Evolutionary conservation across 2,329 filamentous ascomycete species (phyloP), one percentile per base, ranked within the genome.

Genomic region (Phialophora expanda): DNA sequence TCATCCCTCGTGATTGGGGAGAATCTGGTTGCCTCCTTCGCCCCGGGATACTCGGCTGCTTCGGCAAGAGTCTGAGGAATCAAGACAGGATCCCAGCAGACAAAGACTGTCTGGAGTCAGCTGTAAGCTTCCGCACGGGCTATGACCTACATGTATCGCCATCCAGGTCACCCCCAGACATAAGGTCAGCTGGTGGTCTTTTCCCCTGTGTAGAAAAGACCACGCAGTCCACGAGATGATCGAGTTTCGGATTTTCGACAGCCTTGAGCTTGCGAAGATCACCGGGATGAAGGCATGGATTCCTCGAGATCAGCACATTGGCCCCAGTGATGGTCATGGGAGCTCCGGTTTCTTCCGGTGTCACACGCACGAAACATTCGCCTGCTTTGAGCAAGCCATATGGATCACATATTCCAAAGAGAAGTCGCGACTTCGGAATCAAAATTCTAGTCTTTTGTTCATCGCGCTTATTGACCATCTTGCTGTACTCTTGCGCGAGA

Each of bases 251-350:
- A 3, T 17, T 22, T 14, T 58, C 44, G 22, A 58, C 56, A 20
- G 56, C 56, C 20, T 46, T 46, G 34, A 58, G 56, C 38, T 58
- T 58, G 34, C 56, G 56, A 41, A 58, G 56, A 26, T 58, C 56
- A 14, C 56, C 56, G 32, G 56, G 56, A 58, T 58, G 56, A 12
- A 58, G 56, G 30, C 56, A 58, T 4, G 56, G 56, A 58, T 58
- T 58, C 24, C 56, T 46, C 24, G 56, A 58, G n/a, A 58, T 38
- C 2, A 58, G 56, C 9, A 58, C 56, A 9, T 58, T 26, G 20
- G 26, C 24, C 4, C 38, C 56, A 28, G 38, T 46, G 34, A 58
- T 30, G 32, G 56, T 58, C 26, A 46, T 14, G 9, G 56, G 34
- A n/a, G 56, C 11, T 17, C 56, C 56, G 26, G 17, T 17, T 28